A percentile compares a stretch with the other conserved stretches of the same genome.
Evolutionary conservation across 106 monocot genomes (phyloP).

Genomic region (Dioscorea alata): DNA sequence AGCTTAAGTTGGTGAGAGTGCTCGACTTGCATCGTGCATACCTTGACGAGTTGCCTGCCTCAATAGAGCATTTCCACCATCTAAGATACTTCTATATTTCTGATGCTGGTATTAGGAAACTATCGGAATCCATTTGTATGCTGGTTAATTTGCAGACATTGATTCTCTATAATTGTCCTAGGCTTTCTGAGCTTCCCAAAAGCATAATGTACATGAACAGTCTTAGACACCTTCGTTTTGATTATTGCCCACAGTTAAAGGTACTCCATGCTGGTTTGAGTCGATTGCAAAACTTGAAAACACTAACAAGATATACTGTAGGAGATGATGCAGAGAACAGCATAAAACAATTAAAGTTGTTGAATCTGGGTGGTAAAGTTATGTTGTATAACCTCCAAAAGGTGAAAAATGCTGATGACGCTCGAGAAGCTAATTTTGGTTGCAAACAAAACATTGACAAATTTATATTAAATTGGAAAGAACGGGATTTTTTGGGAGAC

Average conservation of each 20-base stretch:
- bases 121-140: conserved; percentile 17
- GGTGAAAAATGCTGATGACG: no score
- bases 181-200: not conserved
- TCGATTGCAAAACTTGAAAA: conserved; percentile 8
- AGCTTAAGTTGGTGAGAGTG: conserved; percentile 6
- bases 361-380: no score
- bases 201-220: conserved; percentile 4
- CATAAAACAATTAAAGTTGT: no score
- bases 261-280: conserved; percentile 13
- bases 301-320: no score
- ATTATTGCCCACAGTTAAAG: conserved; percentile 6
- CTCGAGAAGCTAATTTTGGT: no score
- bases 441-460: no score
- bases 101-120: not conserved
- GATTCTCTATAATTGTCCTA: conserved; percentile 7
- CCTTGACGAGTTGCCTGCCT: conserved; percentile 15
- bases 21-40: conserved; percentile 13
- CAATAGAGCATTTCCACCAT: not conserved
- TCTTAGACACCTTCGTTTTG: conserved; percentile 14
- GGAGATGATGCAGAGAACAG: no score
- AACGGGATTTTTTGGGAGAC: no score
- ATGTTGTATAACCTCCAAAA: no score
- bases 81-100: not conserved
- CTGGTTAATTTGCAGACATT: conserved; percentile 11
- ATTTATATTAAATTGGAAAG: no score